Base-by-base conservation (phyloP, 352 stramenopile species). In the Globisporangium spinosum region DNA sequence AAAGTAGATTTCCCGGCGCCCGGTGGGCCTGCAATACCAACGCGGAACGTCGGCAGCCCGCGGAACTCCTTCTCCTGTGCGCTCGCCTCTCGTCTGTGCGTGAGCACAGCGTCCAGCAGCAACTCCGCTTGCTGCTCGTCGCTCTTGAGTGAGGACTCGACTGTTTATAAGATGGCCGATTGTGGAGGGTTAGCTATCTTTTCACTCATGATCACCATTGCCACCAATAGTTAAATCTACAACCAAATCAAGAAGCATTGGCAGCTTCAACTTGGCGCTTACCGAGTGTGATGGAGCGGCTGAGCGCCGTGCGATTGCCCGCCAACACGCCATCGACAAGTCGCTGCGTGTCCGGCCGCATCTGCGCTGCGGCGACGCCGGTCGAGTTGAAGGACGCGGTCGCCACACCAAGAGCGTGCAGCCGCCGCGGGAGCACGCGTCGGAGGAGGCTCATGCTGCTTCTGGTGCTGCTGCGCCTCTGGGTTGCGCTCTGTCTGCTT, bases 1-100 rank as follows among this genome's bases (percentile, higher is more conserved):
- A 99, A 98, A 12, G 93, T 98, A 45, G 84, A 97, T 71, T 99
- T 99, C 64, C 97, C 97, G n/a, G 93, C 96, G n/a, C 95, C 94
- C 2, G 94, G 94, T 22, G 94, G 91, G 0, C 94, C 94, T 2
- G 89, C 91, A 60, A 98, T 97, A 25, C 94, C 94, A 1, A 98
- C 66, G 32, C 93, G 87, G 64, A 98, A 95, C 27, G 86, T 89
- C 34, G 82, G 69, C 25, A 85, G 65, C 0, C 40, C 63, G 5
- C 47, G 58, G 23, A 72, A 70, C 45, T 67, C 29, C 12, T 63
- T 69, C 64, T 76, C 55, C 34, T 71, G 64, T 57, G 76, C 70
- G 62, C 74, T 74, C 29, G 64, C 64, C 20, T 77, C 86, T 51
- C 85, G 82, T 5, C 84, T 73, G 62, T 86, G 70, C 51, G 79